Evolutionary conservation across 768 basidiomycete genomes (phyloP).

Genomic region (Tylopilus plumbeoviolaceoides): DNA sequence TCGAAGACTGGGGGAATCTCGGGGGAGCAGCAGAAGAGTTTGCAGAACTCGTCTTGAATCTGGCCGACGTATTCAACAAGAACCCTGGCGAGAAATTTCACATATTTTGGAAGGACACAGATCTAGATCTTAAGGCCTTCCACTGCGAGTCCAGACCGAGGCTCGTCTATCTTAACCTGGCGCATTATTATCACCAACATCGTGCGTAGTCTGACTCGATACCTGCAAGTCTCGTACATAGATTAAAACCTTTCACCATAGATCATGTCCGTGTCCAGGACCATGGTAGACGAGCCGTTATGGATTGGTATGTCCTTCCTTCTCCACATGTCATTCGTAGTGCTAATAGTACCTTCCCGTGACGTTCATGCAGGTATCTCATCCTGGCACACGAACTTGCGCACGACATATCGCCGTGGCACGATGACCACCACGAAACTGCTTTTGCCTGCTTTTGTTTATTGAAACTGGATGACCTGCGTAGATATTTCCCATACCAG

Average conservation of each 20-base stretch:
- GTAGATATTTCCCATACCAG: not conserved
- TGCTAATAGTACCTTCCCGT: not conserved
- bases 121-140: not conserved
- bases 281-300: no score
- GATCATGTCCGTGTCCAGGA: no score
- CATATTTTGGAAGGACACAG: not conserved
- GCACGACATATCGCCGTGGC: not conserved
- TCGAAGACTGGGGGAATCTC: not conserved
- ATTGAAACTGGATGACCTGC: not conserved
- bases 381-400: not conserved
- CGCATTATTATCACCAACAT: not conserved
- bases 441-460: not conserved
- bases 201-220: not conserved
- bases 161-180: not conserved
- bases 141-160: not conserved
- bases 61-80: not conserved
- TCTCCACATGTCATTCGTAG: not conserved
- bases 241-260: not conserved
- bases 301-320: not conserved
- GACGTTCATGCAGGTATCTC: not conserved
- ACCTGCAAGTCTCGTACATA: not conserved
- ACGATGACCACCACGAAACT: not conserved
- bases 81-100: not conserved
- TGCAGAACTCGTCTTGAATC: not conserved
- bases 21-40: not conserved